phyloP scores from a whole-genome alignment of 2,329 filamentous ascomycete species.

The Fonsecaea erecta region DNA sequence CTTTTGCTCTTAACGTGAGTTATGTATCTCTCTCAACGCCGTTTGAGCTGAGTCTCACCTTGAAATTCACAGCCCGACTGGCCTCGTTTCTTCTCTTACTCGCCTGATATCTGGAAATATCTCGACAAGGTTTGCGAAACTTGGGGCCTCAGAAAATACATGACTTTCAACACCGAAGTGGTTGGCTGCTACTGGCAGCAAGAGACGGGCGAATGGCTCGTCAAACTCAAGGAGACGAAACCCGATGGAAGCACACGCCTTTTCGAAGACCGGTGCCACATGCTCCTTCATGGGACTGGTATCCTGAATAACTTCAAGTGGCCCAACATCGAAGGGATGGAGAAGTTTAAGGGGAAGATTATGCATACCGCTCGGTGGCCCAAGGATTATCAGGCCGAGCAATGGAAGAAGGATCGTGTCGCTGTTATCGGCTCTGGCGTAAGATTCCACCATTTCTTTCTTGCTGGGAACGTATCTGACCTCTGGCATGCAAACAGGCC shows the following conservation, averaged over 20 bases:
- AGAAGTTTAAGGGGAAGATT: constrained; percentile 52
- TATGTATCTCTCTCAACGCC: background rate
- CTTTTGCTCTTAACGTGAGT: constrained; percentile 48
- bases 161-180: constrained; percentile 57
- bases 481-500: constrained; percentile 19
- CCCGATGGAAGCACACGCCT: constrained; percentile 43
- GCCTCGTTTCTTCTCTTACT: constrained; percentile 54
- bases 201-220: constrained; percentile 54
- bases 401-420: constrained; percentile 50
- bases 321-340: constrained; percentile 43
- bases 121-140: constrained; percentile 55
- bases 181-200: constrained; percentile 56
- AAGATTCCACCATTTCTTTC: constrained; percentile 27
- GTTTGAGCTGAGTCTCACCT: constrained; percentile 44
- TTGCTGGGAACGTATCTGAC: background rate
- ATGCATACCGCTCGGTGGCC: constrained; percentile 52
- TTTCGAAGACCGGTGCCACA: constrained; percentile 51
- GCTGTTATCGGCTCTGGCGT: constrained; percentile 54
- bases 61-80: constrained; percentile 52
- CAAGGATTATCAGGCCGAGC: constrained; percentile 50
- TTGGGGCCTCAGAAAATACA: constrained; percentile 57
- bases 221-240: constrained; percentile 52
- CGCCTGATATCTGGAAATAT: constrained; percentile 55
- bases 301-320: constrained; percentile 58
- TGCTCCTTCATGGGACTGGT: constrained; percentile 52